Base-by-base conservation (phyloP, 768 basidiomycete genomes). In the Trametes sanguinea region DNA sequence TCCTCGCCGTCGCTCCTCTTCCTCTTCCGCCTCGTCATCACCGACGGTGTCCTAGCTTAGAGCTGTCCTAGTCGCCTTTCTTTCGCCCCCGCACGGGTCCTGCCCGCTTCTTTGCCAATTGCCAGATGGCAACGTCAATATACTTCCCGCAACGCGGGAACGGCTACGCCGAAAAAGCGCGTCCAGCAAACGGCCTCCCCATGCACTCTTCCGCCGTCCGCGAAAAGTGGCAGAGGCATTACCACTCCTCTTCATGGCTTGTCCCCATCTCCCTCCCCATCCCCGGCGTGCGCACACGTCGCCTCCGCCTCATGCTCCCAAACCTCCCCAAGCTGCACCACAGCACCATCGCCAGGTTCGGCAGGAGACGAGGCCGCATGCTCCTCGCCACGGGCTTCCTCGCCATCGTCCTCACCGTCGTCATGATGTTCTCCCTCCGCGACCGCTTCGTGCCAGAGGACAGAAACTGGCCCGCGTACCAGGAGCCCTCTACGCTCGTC, bases 401-500 rank as follows among this genome's bases (percentile, higher is more conserved):
- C 39, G 73, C 75, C 55, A 67, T 81, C 45, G 57, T 84, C n/a
- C 82, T 87, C 66, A 75, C 82, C 45, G 69, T 82, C n/a, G 48
- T 53, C 42, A 57, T 57, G 54, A 64, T 64, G 63, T 84, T 88
- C 64, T 83, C 86, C 6, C 75, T 89, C 37, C 78, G 81, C 4
- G 84, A 83, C 65, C 82, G 83, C 54, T 88, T 88, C 70, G 83
- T 82, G 29, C 78, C 84, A 1, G 78, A 81, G 60, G 82, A 83
- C 53, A 86, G 84, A 67, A 80, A 82, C 60, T 90, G 88, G 87
- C 81, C 86, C 6, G 48, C 64, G 48, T 74, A 77, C 16, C 80
- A 80, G 43, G 85, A 88, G 48, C 79, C 85, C 14, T 78, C 89
- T 29, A 92, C 92, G 8, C 81, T 94, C 32, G 84, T 94, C 39